Evolutionary conservation across 2,329 filamentous ascomycete species (phyloP).

Genomic region (Fusarium udum): DNA sequence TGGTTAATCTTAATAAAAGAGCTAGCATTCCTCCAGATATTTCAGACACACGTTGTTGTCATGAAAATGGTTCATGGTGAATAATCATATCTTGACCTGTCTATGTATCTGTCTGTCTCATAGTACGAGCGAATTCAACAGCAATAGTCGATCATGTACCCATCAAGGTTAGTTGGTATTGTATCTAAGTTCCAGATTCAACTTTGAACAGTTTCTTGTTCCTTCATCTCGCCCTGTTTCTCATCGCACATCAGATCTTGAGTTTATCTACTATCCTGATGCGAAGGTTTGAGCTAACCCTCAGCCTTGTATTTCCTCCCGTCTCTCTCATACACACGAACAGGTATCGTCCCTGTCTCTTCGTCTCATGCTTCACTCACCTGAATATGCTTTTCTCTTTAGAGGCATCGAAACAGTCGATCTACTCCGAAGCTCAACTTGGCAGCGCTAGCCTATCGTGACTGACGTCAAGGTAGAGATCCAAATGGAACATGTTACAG

Average conservation of each 20-base stretch:
- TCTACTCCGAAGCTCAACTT: not conserved
- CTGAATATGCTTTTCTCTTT: conserved; percentile 15
- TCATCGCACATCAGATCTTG: conserved; percentile 8
- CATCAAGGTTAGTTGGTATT: not conserved
- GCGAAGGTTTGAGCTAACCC: not conserved
- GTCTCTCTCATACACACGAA: conserved; percentile 24
- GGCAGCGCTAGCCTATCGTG: conserved; percentile 1
- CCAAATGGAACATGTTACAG: conserved; percentile 9
- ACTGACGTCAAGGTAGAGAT: conserved; percentile 10
- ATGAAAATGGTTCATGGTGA: not conserved
- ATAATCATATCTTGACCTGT: not conserved
- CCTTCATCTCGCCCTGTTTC: conserved; percentile 2
- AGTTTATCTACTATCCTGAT: conserved; percentile 11
- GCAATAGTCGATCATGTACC: not conserved
- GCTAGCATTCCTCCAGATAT: not conserved
- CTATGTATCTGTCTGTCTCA: not conserved
- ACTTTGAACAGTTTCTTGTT: not conserved
- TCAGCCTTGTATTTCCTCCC: conserved; percentile 10
- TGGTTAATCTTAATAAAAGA: not conserved
- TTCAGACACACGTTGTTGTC: not conserved
- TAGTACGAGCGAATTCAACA: not conserved
- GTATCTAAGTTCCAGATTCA: not conserved
- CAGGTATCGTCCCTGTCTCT: conserved; percentile 22
- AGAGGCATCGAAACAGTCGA: conserved; percentile 22
- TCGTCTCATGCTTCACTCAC: conserved; percentile 32